Percentiles rank a stretch among this genome's conserved stretches.
phyloP scores from a whole-genome alignment of 768 basidiomycete species.

The Russula sp. region DNA sequence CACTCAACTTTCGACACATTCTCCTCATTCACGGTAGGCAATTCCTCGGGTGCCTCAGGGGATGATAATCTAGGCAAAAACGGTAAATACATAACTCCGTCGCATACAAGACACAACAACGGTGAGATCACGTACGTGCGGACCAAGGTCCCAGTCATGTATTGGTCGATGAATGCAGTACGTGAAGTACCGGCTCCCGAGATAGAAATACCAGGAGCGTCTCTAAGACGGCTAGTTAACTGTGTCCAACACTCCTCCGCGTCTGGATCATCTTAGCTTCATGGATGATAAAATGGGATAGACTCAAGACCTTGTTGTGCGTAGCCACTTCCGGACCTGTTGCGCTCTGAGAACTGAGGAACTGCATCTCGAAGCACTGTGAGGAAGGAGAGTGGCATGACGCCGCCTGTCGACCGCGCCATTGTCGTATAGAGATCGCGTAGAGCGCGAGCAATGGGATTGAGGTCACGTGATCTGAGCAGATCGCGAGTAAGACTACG shows the following conservation, averaged over 20 bases:
- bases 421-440: slow-evolving; percentile 68
- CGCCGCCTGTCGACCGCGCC: slow-evolving; percentile 65
- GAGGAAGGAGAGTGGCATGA: slow-evolving; percentile 66
- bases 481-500: too few relatives aligned
- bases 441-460: slow-evolving; percentile 40
- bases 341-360: slow-evolving; percentile 85
- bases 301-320: slow-evolving; percentile 64
- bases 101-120: neutral
- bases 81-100: neutral
- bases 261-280: slow-evolving; percentile 33
- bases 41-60: slow-evolving; percentile 77
- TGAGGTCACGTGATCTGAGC: slow-evolving; percentile 15
- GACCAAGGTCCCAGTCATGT: slow-evolving; percentile 69
- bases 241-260: slow-evolving; percentile 87
- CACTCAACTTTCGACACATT: slow-evolving; percentile 85
- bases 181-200: slow-evolving; percentile 28
- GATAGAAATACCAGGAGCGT: slow-evolving; percentile 45
- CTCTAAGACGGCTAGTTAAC: slow-evolving; percentile 62
- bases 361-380: slow-evolving; percentile 63
- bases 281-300: neutral
- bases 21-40: slow-evolving; percentile 53
- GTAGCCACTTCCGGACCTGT: slow-evolving; percentile 35
- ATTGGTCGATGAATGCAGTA: slow-evolving; percentile 63
- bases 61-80: slow-evolving; percentile 53
- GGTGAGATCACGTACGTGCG: slow-evolving; percentile 44